Evolutionary conservation across 1,284 basidiomycete species (phyloP).

Genomic region (Moesziomyces antarcticus): DNA sequence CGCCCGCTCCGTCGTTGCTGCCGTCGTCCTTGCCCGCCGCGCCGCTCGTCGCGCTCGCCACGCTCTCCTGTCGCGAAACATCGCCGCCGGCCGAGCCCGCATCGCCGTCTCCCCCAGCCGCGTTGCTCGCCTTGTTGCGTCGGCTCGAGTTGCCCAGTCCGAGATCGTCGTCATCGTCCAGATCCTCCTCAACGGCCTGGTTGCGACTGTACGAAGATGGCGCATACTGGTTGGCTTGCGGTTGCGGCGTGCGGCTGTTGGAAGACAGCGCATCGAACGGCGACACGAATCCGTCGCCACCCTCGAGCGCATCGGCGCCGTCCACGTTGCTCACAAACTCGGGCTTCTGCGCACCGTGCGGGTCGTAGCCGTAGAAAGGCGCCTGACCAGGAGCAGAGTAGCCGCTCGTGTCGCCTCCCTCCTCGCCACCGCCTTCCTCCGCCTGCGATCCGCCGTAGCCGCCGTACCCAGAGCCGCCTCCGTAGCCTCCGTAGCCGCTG

Average conservation of each 20-base stretch:
- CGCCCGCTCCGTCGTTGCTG: constrained; percentile 12
- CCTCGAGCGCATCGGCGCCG: constrained; percentile 32
- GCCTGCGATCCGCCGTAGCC: constrained; percentile 21
- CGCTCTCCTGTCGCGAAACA: constrained; percentile 20
- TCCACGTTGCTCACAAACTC: constrained; percentile 66
- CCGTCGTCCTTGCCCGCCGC: constrained; percentile 14
- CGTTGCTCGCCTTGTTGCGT: constrained; percentile 26
- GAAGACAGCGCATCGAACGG: constrained; percentile 77
- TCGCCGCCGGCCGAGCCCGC: constrained; percentile 15
- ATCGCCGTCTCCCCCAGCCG: neutral
- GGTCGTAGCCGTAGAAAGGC: constrained; percentile 60
- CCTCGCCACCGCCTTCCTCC: constrained; percentile 16
- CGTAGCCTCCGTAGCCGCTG: constrained; percentile 26
- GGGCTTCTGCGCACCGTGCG: constrained; percentile 54
- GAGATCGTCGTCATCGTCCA: constrained; percentile 80
- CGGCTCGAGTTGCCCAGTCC: constrained; percentile 81
- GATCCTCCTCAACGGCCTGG: constrained; percentile 12
- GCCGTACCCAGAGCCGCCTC: constrained; percentile 25
- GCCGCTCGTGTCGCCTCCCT: constrained; percentile 19
- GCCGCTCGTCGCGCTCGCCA: constrained; percentile 19
- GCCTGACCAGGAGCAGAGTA: constrained; percentile 19
- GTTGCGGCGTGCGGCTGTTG: constrained; percentile 36
- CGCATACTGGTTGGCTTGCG: constrained; percentile 36
- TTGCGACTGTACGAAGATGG: constrained; percentile 16
- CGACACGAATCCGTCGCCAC: constrained; percentile 75